Evolutionary conservation across 1,284 basidiomycete species (phyloP).

Genomic region (Apiotrichum gamsii): DNA sequence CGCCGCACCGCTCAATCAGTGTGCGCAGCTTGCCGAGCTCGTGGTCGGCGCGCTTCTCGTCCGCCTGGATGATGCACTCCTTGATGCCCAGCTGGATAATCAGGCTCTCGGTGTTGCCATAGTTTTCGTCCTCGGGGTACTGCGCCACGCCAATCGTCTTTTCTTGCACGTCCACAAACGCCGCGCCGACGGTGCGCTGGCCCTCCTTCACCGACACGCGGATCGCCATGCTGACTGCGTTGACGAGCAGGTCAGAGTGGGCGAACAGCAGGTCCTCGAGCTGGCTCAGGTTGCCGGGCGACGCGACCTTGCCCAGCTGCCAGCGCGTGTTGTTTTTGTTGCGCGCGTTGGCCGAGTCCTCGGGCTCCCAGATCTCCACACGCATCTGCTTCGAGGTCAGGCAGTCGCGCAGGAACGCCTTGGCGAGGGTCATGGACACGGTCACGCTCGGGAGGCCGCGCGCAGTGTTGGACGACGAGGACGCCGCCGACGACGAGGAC

Average conservation of each 20-base stretch:
- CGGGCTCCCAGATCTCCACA: slow-evolving; percentile 85
- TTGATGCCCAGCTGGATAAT: slow-evolving; percentile 95
- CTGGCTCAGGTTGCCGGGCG: slow-evolving; percentile 85
- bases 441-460: slow-evolving; percentile 65
- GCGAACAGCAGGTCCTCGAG: slow-evolving; percentile 91
- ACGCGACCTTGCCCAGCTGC: slow-evolving; percentile 72
- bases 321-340: slow-evolving; percentile 63
- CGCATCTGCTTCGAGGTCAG: slow-evolving; percentile 84
- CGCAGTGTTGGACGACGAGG: slow-evolving; percentile 26
- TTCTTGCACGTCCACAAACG: slow-evolving; percentile 54
- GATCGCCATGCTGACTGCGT: slow-evolving; percentile 87
- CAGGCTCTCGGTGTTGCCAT: slow-evolving; percentile 91
- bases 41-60: slow-evolving; percentile 58
- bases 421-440: slow-evolving; percentile 73
- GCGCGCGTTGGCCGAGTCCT: slow-evolving; percentile 54
- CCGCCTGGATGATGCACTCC: slow-evolving; percentile 64
- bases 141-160: slow-evolving; percentile 63
- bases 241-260: slow-evolving; percentile 71
- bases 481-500: not conserved
- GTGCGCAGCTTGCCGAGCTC: slow-evolving; percentile 78
- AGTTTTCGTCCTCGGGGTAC: slow-evolving; percentile 90
- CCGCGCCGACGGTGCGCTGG: slow-evolving; percentile 51
- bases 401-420: slow-evolving; percentile 80
- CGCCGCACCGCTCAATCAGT: slow-evolving; percentile 81
- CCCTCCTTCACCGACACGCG: slow-evolving; percentile 62